Base-by-base conservation (phyloP, 2,329 filamentous ascomycete species). In the Colletotrichum navitas region DNA sequence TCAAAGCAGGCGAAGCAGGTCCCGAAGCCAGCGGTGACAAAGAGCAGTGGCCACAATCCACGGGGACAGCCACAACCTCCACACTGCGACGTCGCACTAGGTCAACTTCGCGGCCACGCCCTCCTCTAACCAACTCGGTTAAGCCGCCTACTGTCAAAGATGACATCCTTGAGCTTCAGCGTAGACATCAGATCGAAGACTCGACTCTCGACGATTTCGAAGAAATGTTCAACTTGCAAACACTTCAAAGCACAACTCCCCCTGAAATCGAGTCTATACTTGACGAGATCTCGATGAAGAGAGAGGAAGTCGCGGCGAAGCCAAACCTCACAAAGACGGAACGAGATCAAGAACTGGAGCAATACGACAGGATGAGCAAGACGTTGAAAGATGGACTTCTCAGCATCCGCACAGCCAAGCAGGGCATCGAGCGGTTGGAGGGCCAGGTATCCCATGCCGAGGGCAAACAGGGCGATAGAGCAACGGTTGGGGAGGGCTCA, bases 181-280 rank as follows among this genome's bases (percentile, higher is more conserved):
- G 83, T 21, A 80, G 79, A 55, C 84, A 89, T 75, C 83, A 89
- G 64, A 85, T 89, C 34, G 88, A 90, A 24, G 88, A 90, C 75
- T 88, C 87, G 1, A 90, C 88, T 0, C 78, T 89, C n/a, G 88
- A 90, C 59, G 86, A 90, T 72, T 80, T 90, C 39, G 87, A 87
- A 68, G 85, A 86, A 36, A 79, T 89, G 49, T 76, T 89, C 16
- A 72, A 66, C 24, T 21, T 64, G 3, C 52, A 71, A 11, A 61
- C 47, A 6, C 56, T 71, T 39, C 56, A 59, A 26, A 56, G 60
- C 29, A 51, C 59, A 3, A 71, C 68, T 6, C 41, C 61, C n/a
- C 52, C 63, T 16, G 69, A 73, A 10, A 61, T 76, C 12, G 73
- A 76, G 63, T 63, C 66, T 8, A 67, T 75, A 29, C 62, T 75